A percentile compares a stretch with the other conserved stretches of the same genome.
Conservation (phyloP, 768 basidiomycete species). For the Lentinula edodes region DNA sequence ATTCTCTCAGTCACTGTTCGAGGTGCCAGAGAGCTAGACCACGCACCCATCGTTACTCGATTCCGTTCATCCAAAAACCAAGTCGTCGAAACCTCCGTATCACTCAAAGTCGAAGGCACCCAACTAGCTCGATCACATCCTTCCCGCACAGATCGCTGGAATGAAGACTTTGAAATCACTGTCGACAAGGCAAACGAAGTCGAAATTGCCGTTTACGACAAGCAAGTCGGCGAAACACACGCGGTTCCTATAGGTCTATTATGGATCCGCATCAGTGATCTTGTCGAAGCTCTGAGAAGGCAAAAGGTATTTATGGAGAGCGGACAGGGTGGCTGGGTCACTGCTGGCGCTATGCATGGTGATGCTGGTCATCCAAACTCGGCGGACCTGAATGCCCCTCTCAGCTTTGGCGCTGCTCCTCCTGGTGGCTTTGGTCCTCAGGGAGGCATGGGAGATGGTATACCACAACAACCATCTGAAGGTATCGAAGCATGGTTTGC, state of each 20-base stretch:
- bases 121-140: conserved; percentile 90
- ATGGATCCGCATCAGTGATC: conserved; percentile 91
- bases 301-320: conserved; percentile 88
- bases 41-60: conserved; percentile 71
- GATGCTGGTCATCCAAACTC: conserved; percentile 35
- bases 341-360: conserved; percentile 83
- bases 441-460: conserved; percentile 21
- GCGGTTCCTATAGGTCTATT: conserved; percentile 89
- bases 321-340: conserved; percentile 93
- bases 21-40: conserved; percentile 91
- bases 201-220: conserved; percentile 94
- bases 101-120: conserved; percentile 94
- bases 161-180: conserved; percentile 92
- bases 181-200: conserved; percentile 99
- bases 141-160: conserved; percentile 93
- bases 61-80: conserved; percentile 78
- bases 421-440: conserved; percentile 23
- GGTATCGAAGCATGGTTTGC: conserved; percentile 97
- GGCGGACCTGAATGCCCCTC: conserved; percentile 43
- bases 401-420: conserved; percentile 43
- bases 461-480: conserved; percentile 35
- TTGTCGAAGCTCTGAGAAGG: conserved; percentile 87
- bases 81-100: conserved; percentile 80
- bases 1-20: conserved; percentile 86
- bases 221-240: conserved; percentile 73